Base-by-base conservation (phyloP, 2,329 filamentous ascomycete species). In the Colletotrichum lupini region DNA sequence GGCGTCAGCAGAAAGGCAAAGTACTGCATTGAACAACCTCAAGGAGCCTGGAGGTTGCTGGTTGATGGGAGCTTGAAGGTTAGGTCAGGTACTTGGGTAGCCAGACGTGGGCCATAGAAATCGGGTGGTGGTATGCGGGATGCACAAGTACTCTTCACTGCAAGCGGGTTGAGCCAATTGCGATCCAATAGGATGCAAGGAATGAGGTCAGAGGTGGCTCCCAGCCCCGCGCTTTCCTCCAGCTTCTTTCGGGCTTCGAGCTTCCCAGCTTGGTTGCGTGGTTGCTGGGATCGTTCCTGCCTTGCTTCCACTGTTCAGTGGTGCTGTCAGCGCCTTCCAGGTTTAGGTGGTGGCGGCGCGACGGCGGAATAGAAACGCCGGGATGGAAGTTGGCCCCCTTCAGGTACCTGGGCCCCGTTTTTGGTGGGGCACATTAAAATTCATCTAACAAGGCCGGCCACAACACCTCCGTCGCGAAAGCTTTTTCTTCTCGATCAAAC, bases 401-500 rank as follows among this genome's bases (percentile, higher is more conserved):
- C 46, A 30, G 55, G 28, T 59, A 46, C 56, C 46, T 49, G 56
- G 56, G 53, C 56, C 35, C 67, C 61, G 24, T 59, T 65, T 70
- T 32, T 55, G 65, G 74, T 75, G 72, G 72, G 68, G 68, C 72
- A 67, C 64, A 30, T 71, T 70, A 71, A 74, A 74, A 63, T 75
- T 74, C 73, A 70, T 75, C 76, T 74, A 68, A 71, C 69, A 46
- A 75, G 66, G 62, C 68, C 55, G 28, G 42, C 42, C 64, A 74
- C 71, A 66, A 46, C 42, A 49, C 60, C 28, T n/a, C 30, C 8
- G 52, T 62, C 62, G 61, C 68, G 66, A 60, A 77, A 76, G 68
- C 63, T 75, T 79, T 80, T 78, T 77, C 75, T 76, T 76, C 76
- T 59, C 62, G 57, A 49, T 59, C 64, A 63, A 49, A 73, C 57